These are phyloP conservation scores for Lasiodiplodia hormozganensis DNA, from an alignment of 2,329 filamentous ascomycete species.

Conservation along the genomic window DNA sequence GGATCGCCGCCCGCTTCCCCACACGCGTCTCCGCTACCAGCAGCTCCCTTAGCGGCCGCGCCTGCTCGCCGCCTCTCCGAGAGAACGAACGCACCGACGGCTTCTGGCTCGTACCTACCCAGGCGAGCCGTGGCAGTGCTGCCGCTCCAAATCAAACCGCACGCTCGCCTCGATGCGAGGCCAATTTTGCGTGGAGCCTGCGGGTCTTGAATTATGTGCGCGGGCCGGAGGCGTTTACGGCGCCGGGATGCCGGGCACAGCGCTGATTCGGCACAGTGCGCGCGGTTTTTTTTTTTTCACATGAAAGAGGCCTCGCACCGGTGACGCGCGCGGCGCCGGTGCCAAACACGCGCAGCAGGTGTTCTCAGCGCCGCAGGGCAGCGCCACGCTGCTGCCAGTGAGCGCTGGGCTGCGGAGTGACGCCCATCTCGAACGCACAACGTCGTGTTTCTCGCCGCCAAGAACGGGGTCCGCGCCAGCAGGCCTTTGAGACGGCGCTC, in stretches of 20 bases:
- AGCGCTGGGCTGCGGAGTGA: not conserved
- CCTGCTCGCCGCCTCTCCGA: not conserved
- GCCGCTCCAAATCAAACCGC: not conserved
- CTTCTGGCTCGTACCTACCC: not conserved
- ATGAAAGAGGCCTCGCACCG: not conserved
- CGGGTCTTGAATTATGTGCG: not conserved
- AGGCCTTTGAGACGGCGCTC: slow-evolving; percentile 26
- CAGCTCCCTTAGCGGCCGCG: slow-evolving; percentile 7
- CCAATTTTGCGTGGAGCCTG: not conserved
- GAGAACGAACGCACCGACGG: not conserved
- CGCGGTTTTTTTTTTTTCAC: not conserved
- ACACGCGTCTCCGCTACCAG: slow-evolving; percentile 6
- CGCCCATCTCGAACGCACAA: slow-evolving; percentile 7
- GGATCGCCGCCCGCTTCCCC: slow-evolving; percentile 17
- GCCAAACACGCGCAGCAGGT: slow-evolving; percentile 11
- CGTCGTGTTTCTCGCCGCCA: slow-evolving; percentile 27
- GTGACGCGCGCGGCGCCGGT: not conserved
- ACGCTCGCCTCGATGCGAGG: not conserved
- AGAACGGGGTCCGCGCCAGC: slow-evolving; percentile 20
- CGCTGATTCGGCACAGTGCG: not conserved
- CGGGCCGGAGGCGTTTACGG: not conserved
- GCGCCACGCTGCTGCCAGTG: not conserved
- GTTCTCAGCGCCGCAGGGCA: not conserved
- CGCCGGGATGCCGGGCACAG: slow-evolving; percentile 2
- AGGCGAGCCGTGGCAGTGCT: not conserved